These are phyloP conservation scores for Rhodotorula diobovata DNA, from an alignment of 768 basidiomycete species.

Conservation along the genomic window DNA sequence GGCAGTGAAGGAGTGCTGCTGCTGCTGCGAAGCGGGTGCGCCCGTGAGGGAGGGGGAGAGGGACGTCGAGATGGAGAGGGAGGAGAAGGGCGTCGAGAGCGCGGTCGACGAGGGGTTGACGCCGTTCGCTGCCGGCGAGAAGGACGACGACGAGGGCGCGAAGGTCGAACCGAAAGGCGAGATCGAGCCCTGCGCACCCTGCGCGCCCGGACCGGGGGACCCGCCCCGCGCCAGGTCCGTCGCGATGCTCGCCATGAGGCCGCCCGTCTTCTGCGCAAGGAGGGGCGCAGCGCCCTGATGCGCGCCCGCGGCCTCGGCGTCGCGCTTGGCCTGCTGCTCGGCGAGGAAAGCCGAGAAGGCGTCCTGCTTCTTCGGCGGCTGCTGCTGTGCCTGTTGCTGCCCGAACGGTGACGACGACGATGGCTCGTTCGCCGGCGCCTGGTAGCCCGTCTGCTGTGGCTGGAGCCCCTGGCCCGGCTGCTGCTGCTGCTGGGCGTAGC, in stretches of 20 bases:
- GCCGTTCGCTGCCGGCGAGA: neutral
- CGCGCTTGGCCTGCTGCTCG: slow-evolving; percentile 21
- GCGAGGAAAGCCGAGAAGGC: slow-evolving; percentile 32
- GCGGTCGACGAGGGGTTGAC: neutral
- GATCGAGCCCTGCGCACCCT: neutral
- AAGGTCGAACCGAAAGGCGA: neutral
- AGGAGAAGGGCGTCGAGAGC: slow-evolving; percentile 5
- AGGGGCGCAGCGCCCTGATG: slow-evolving; percentile 34
- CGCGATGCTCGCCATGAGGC: slow-evolving; percentile 36
- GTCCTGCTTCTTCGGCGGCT: slow-evolving; percentile 23
- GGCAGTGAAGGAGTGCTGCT: neutral
- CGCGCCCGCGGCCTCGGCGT: slow-evolving; percentile 16
- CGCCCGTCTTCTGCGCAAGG: slow-evolving; percentile 41
- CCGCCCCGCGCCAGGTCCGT: slow-evolving; percentile 34
- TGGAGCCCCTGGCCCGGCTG: no score
- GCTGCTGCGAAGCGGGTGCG: no score
- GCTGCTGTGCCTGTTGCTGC: neutral
- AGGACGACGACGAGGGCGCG: neutral
- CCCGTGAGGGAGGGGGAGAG: neutral
- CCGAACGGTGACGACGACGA: neutral
- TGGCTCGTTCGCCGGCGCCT: slow-evolving; percentile 15
- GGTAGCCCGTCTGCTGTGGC: no score
- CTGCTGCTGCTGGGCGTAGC: no score
- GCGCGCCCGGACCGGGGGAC: neutral
- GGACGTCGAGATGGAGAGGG: slow-evolving; percentile 6